Evolutionary conservation across 768 basidiomycete genomes (phyloP).

Genomic region (Naematelia encephala): DNA sequence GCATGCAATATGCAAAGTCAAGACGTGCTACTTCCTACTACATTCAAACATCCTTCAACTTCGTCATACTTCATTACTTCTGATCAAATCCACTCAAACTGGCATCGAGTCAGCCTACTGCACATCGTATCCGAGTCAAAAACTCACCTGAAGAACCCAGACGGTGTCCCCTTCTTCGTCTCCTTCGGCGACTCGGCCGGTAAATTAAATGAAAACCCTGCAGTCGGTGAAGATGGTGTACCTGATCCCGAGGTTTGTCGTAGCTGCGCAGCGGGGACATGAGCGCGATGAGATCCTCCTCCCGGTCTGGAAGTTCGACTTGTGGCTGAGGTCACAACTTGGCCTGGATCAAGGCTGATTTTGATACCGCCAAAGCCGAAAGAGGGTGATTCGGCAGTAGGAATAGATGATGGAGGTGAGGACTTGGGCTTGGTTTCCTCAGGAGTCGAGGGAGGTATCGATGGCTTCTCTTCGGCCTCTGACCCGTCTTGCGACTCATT

Average conservation of each 20-base stretch:
- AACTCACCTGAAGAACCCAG: slow-evolving; percentile 29
- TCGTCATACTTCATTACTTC: neutral
- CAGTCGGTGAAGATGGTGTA: neutral
- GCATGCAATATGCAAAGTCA: neutral
- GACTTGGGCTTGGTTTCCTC: neutral
- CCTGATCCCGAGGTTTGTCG: neutral
- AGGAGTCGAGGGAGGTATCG: neutral
- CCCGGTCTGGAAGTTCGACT: neutral
- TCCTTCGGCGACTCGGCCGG: neutral
- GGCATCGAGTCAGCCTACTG: neutral
- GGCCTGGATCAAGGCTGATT: slow-evolving; percentile 1
- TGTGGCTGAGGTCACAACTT: neutral
- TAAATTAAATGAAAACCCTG: slow-evolving; percentile 2
- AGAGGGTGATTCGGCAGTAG: neutral
- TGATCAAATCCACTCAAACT: slow-evolving; percentile 3
- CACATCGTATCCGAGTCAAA: neutral
- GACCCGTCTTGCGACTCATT: neutral
- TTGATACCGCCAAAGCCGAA: slow-evolving; percentile 8
- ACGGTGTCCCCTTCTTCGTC: slow-evolving; percentile 7
- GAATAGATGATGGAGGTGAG: neutral
- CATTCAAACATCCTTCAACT: neutral
- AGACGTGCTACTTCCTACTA: neutral
- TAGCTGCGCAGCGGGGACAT: neutral
- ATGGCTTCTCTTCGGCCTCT: neutral
- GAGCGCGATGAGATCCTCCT: neutral